phyloP scores from a whole-genome alignment of 2,329 filamentous ascomycete genomes.

The Aspergillus tanneri region DNA sequence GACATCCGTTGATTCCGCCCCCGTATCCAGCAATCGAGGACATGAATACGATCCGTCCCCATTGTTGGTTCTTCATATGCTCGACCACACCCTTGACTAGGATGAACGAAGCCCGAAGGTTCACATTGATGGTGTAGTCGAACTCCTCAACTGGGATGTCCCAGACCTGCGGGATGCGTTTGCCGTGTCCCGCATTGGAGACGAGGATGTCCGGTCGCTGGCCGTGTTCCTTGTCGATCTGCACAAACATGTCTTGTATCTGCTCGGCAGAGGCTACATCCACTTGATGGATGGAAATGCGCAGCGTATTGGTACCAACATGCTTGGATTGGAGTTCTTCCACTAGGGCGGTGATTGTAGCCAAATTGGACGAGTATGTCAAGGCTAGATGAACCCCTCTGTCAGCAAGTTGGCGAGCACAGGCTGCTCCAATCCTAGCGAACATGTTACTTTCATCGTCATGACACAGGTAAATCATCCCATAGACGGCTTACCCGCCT shows the following conservation, averaged over 20 bases:
- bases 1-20: conserved; percentile 63
- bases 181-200: conserved; percentile 66
- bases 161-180: conserved; percentile 55
- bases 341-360: conserved; percentile 48
- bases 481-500: conserved; percentile 51
- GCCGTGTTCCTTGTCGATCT: conserved; percentile 55
- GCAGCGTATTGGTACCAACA: conserved; percentile 29
- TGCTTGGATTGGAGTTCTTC: conserved; percentile 40
- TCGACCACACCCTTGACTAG: conserved; percentile 61
- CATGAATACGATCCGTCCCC: conserved; percentile 65
- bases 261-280: conserved; percentile 57
- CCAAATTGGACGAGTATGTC: conserved; percentile 57
- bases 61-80: conserved; percentile 58
- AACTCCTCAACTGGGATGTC: conserved; percentile 65
- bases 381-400: conserved; percentile 57
- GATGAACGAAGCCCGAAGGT: conserved; percentile 62
- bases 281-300: conserved; percentile 57
- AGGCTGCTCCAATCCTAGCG: conserved; percentile 59
- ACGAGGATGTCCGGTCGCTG: conserved; percentile 63
- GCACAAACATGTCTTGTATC: conserved; percentile 55
- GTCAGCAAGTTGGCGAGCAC: conserved; percentile 55
- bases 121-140: conserved; percentile 62
- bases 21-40: conserved; percentile 64
- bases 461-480: background rate
- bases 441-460: conserved; percentile 6